Evolutionary conservation across 805 yeast species (phyloP), one percentile per base, ranked within the genome.

Genomic region (Yamadazyma paraphyllophila): DNA sequence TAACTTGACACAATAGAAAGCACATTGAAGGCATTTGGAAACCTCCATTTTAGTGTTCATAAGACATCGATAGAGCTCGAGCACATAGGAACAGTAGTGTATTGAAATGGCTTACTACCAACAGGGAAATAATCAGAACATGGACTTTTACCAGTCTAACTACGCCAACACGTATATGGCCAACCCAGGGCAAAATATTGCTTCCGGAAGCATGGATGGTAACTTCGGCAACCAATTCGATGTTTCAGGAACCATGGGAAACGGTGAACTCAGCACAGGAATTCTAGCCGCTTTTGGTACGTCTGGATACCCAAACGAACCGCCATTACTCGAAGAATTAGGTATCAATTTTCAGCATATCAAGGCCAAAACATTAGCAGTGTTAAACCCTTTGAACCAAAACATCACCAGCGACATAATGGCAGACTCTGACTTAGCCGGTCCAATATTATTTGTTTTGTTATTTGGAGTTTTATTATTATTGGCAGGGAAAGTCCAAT

Each of bases 311-410:
- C 83, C 96, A 0, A 92, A 90, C n/a, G 99, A 94, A 63, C 91
- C 96, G 0, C 90, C 97, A 2, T 71, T 94, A 38, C 70, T 94
- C 42, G 96, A 94, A 61, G 99, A 94, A 61, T 66, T 94, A 20
- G 99, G 98, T 2, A 88, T 94, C 60, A 91, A 94, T 63, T 94
- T 94, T 58, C 77, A 76, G 34, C 97, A 92, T 60, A 92, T 94
- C 53, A 80, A 83, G 56, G 74, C 80, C 30, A 94, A 88, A 71
- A 94, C 98, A 0, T 65, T 81, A 58, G 88, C 92, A 1, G 98
- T 91, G 9, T 74, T 94, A 61, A 85, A 87, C 55, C 96, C 97
- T 11, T 74, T 81, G 38, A 77, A 82, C 30, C 67, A 69, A 12
- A 66, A 63, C 52, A 73, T 88, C 14, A 81, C 85, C 39, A 81